phyloP scores from a whole-genome alignment of 768 basidiomycete species.

The Trametes cubensis region DNA sequence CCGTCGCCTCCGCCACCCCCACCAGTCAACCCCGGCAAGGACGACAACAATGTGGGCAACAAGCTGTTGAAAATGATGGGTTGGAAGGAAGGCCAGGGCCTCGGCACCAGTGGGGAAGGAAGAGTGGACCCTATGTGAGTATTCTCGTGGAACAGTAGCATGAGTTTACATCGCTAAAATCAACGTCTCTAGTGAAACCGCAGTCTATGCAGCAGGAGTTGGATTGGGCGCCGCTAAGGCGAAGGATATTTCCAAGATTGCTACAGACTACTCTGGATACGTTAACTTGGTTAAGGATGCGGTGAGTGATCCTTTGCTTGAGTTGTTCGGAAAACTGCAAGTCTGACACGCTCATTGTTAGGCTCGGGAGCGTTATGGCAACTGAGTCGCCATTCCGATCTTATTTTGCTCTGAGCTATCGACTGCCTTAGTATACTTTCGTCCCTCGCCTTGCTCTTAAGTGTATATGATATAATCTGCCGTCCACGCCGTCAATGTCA shows the following conservation, averaged over 20 bases:
- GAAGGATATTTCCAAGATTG: constrained; percentile 60
- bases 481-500: background rate
- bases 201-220: constrained; percentile 84
- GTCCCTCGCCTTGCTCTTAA: no score
- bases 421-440: background rate
- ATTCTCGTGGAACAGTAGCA: background rate
- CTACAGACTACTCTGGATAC: constrained; percentile 33
- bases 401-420: background rate
- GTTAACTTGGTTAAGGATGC: constrained; percentile 35
- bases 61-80: constrained; percentile 98
- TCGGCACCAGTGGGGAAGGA: constrained; percentile 83
- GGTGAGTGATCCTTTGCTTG: constrained; percentile 23
- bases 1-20: constrained; percentile 65
- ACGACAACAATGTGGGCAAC: constrained; percentile 87
- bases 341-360: constrained; percentile 11
- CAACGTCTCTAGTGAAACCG: constrained; percentile 58
- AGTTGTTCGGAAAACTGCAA: background rate
- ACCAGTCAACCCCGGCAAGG: constrained; percentile 71
- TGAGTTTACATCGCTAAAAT: constrained; percentile 8
- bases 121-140: constrained; percentile 86
- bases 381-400: constrained; percentile 17
- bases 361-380: constrained; percentile 40
- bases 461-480: background rate
- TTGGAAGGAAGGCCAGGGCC: constrained; percentile 88
- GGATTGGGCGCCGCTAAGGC: constrained; percentile 94